These are phyloP conservation scores for Amanita rubescens DNA, from an alignment of 768 basidiomycete genomes.

Conservation along the genomic window DNA sequence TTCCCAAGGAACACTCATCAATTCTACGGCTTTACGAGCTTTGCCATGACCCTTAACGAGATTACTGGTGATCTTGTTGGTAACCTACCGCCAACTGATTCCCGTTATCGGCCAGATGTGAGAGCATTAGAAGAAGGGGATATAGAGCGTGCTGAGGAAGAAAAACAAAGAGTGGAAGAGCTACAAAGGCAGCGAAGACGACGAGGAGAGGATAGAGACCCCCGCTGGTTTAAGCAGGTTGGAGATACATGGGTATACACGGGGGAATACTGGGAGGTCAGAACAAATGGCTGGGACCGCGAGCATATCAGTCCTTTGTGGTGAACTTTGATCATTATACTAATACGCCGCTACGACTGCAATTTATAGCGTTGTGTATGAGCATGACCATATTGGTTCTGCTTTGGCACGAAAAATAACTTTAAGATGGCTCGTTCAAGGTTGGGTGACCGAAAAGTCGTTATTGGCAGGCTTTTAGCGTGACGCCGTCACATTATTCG, in stretches of 20 bases:
- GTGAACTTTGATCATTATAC: conserved; percentile 31
- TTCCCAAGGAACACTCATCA: conserved; percentile 66
- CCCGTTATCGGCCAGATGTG: conserved; percentile 75
- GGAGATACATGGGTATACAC: conserved; percentile 68
- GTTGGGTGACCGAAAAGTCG: too few relatives aligned
- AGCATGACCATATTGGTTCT: too few relatives aligned
- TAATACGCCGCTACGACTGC: too few relatives aligned
- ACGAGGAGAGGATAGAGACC: conserved; percentile 47
- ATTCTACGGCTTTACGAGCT: conserved; percentile 79
- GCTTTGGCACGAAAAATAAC: too few relatives aligned
- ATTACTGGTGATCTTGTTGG: conserved; percentile 57
- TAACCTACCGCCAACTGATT: conserved; percentile 74
- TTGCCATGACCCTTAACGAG: conserved; percentile 76
- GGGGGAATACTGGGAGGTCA: conserved; percentile 82
- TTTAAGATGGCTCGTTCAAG: too few relatives aligned
- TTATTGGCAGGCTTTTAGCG: too few relatives aligned
- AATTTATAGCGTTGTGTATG: background rate
- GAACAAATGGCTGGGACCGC: conserved; percentile 56
- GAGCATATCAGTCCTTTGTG: conserved; percentile 46
- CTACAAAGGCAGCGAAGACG: conserved; percentile 67
- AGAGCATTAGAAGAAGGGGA: conserved; percentile 76
- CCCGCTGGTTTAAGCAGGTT: conserved; percentile 70
- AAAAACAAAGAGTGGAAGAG: conserved; percentile 70
- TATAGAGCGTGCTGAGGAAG: conserved; percentile 59
- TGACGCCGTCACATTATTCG: background rate